These are phyloP conservation scores for Rhododendron vialii DNA, from an alignment of 148 eudicot genomes.

Conservation along the genomic window DNA sequence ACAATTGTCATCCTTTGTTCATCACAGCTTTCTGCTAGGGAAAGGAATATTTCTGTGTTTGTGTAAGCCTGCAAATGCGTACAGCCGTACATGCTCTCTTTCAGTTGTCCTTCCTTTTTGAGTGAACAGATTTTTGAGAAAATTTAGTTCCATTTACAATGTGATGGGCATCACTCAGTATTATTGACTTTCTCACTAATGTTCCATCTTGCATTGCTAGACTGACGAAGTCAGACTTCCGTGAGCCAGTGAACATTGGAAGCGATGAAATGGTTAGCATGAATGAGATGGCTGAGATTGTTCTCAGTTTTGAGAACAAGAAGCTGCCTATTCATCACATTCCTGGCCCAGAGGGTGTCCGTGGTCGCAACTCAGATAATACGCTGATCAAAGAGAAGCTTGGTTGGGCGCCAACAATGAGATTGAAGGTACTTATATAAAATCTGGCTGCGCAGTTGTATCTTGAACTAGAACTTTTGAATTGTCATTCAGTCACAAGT, in stretches of 20 bases:
- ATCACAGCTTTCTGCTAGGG: not conserved
- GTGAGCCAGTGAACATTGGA: constrained; percentile 92
- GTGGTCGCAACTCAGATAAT: constrained; percentile 97
- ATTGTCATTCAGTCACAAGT: not conserved
- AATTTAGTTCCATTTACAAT: not conserved
- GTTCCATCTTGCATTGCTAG: constrained; percentile 24
- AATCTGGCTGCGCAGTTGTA: not conserved
- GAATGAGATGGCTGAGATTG: constrained; percentile 98
- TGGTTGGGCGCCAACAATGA: constrained; percentile 98
- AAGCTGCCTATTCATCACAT: constrained; percentile 87
- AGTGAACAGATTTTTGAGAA: not conserved
- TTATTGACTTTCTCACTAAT: not conserved
- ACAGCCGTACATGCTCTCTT: not conserved
- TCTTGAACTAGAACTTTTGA: not conserved
- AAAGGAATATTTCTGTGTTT: not conserved
- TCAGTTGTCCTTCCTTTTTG: not conserved
- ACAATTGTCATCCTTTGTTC: not conserved
- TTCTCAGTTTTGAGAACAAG: constrained; percentile 73
- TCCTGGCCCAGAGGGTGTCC: constrained; percentile 98
- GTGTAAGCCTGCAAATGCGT: not conserved
- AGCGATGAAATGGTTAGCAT: constrained; percentile 99
- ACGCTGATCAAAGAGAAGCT: constrained; percentile 91
- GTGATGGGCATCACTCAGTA: not conserved
- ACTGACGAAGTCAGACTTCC: constrained; percentile 85
- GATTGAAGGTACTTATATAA: constrained; percentile 52